phyloP scores from a whole-genome alignment of 2,329 filamentous ascomycete genomes.

The Stemphylium lycopersici region DNA sequence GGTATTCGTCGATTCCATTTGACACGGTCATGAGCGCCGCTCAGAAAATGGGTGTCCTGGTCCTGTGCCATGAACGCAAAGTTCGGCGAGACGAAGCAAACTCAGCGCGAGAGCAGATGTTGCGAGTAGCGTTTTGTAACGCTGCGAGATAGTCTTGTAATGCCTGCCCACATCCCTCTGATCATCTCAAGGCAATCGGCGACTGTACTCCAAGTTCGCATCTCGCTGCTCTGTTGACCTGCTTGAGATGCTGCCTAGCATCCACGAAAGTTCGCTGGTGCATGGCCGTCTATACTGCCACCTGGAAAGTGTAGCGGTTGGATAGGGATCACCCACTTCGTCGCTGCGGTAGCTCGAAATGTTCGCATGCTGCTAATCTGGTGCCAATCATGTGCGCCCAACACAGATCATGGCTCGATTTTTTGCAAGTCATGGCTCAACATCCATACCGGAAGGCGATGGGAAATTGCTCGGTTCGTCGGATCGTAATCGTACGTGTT shows the following conservation, averaged over 20 bases:
- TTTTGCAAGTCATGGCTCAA: conserved; percentile 36
- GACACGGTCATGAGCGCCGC: conserved; percentile 28
- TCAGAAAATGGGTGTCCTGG: conserved; percentile 34
- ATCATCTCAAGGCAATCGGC: conserved; percentile 16
- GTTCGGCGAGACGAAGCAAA: conserved; percentile 21
- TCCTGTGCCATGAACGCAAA: conserved; percentile 25
- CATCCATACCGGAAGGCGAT: conserved; percentile 29
- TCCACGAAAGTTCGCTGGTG: conserved; percentile 20
- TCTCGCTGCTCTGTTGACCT: conserved; percentile 18
- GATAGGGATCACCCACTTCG: conserved; percentile 33
- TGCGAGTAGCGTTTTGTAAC: conserved; percentile 16
- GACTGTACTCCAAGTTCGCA: conserved; percentile 15
- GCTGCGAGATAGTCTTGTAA: conserved; percentile 27
- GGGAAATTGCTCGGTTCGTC: conserved; percentile 30
- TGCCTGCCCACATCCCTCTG: conserved; percentile 25
- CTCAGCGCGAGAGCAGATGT: conserved; percentile 13
- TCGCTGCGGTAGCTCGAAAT: conserved; percentile 32
- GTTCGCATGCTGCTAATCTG: conserved; percentile 43
- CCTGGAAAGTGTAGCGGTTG: conserved; percentile 14
- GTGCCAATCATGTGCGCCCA: conserved; percentile 41
- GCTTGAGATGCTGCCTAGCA: conserved; percentile 16
- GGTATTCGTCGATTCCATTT: conserved; percentile 33
- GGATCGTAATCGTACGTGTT: conserved; percentile 44
- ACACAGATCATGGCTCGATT: conserved; percentile 37
- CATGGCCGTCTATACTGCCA: conserved; percentile 24